phyloP scores from a whole-genome alignment of 164 flowering plant species.

The Stephania japonica region DNA sequence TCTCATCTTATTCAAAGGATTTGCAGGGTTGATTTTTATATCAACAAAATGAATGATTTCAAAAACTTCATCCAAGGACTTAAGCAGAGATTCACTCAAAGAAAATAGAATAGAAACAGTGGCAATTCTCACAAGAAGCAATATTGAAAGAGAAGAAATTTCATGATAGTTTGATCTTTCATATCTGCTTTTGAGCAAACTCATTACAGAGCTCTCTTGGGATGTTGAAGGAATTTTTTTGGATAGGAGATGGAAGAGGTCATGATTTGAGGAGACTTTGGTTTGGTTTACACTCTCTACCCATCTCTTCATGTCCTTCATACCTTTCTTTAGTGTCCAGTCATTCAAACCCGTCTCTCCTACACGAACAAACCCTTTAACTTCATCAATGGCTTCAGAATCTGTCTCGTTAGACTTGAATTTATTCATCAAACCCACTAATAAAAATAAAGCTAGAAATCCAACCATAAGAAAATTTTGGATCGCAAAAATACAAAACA shows the following conservation, averaged over 20 bases:
- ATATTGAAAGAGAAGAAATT: constrained; percentile 9
- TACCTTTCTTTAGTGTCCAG: constrained; percentile 5
- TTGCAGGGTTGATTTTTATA: not conserved
- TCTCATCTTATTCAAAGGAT: not conserved
- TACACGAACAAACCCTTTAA: not conserved
- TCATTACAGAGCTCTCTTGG: not conserved
- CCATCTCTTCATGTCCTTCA: constrained; percentile 11
- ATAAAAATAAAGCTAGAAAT: no score
- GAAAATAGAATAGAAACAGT: not conserved
- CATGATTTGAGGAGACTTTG: not conserved
- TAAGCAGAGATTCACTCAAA: not conserved
- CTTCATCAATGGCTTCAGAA: not conserved
- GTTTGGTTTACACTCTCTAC: not conserved
- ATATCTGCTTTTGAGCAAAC: not conserved
- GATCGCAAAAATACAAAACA: no score
- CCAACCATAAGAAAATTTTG: no score
- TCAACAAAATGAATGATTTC: constrained; percentile 11
- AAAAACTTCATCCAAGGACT: not conserved
- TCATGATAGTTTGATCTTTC: not conserved
- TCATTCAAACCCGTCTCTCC: not conserved
- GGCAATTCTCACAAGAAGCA: constrained; percentile 4
- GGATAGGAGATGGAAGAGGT: constrained; percentile 3
- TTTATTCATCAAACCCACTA: no score
- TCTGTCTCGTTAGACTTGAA: not conserved
- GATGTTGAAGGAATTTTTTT: not conserved